Base-by-base conservation (phyloP, 495 filamentous ascomycete species). In the Penicillium angulare region DNA sequence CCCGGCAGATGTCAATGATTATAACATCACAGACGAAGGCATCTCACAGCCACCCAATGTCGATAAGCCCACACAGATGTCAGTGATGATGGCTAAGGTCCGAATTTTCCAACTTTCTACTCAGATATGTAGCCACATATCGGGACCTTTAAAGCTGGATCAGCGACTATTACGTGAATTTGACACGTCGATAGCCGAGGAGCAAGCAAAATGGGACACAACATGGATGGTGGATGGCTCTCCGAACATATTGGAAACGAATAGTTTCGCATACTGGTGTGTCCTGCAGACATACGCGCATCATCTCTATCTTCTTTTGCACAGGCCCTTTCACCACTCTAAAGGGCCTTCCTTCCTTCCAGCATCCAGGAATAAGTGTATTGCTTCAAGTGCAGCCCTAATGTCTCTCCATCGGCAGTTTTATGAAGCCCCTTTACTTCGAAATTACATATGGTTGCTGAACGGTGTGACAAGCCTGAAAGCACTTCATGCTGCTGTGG, bases 41-140 rank as follows among this genome's bases (percentile, higher is more conserved):
- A 54, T 56, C 8, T 22, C 18, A 2, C 41, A 38, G 3, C 34
- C 59, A 10, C n/a, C n/a, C n/a, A n/a, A n/a, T n/a, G n/a, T n/a
- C n/a, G n/a, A n/a, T n/a, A 34, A 50, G 18, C 52, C 52, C 1
- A 63, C 59, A 0, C 59, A 63, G n/a, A 59, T 63, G 59, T 56
- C 59, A 0, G 40, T 63, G 1, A 59, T 59, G 49, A 43, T 44
- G 55, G 7, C 15, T 27, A 63, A 63, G 38, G 21, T 59, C 35
- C 52, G 40, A 5, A 33, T 63, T 2, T 63, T 59, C 21, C 52
- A 22, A 7, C 49, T 63, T 12, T 59, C 52, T 6, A 49, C 27
- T 15, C 46, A 39, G 8, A 54, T 63, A 18, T 59, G 59, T 20
- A 48, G 43, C 20, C 52, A 56, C 27, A 43, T 63, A 9, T 51